Evolutionary conservation across 768 basidiomycete species (phyloP).

Genomic region (Hygrophoropsis aurantiaca): DNA sequence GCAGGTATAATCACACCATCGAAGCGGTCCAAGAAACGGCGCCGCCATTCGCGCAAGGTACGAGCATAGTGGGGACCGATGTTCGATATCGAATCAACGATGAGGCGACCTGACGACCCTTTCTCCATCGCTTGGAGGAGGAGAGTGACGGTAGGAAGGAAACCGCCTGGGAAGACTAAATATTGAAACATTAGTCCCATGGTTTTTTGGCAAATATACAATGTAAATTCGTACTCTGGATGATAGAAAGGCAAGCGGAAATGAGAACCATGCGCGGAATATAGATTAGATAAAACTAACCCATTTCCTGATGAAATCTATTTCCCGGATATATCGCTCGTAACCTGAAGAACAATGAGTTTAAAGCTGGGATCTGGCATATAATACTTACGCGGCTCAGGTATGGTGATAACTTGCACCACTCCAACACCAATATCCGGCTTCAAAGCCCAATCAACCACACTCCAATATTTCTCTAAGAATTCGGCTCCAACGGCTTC

Average conservation of each 20-base stretch:
- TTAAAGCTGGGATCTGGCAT: background rate
- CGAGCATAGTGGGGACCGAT: conserved; percentile 78
- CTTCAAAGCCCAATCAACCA: conserved; percentile 70
- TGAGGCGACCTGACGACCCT: conserved; percentile 53
- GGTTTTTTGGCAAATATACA: background rate
- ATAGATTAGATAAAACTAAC: conserved; percentile 32
- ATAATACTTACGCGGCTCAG: conserved; percentile 57
- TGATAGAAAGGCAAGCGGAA: conserved; percentile 1
- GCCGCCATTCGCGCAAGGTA: conserved; percentile 77
- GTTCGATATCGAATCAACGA: conserved; percentile 66
- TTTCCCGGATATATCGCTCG: conserved; percentile 52
- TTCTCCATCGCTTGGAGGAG: conserved; percentile 49
- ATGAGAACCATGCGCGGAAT: background rate
- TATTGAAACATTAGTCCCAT: background rate
- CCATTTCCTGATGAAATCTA: conserved; percentile 83
- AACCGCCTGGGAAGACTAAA: conserved; percentile 69
- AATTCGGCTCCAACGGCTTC: conserved; percentile 72
- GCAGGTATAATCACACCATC: conserved; percentile 58
- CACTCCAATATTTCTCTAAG: conserved; percentile 60
- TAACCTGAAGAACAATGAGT: conserved; percentile 38
- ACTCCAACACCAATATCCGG: conserved; percentile 57
- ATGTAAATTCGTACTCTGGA: conserved; percentile 5
- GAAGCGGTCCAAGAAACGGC: conserved; percentile 58
- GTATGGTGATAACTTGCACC: conserved; percentile 75
- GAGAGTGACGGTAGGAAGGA: conserved; percentile 63